These are phyloP conservation scores for Cyclotella sp. DNA, from an alignment of 108 stramenopile species.

Conservation along the genomic window DNA sequence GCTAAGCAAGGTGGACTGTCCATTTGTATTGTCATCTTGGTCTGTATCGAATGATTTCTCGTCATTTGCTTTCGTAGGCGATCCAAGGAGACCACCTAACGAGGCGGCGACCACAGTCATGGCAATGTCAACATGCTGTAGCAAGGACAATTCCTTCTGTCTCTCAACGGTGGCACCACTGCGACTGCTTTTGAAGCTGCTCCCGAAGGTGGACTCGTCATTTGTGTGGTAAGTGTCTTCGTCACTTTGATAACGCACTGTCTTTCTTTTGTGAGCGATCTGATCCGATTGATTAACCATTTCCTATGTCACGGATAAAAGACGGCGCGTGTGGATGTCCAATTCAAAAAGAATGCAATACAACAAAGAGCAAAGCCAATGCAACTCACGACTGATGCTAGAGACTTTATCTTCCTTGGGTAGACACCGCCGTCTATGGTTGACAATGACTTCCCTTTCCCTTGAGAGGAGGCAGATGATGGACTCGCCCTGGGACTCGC, in stretches of 20 bases:
- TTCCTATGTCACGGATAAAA: neutral
- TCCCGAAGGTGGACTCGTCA: conserved; percentile 40
- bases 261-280: conserved; percentile 15
- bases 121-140: conserved; percentile 45
- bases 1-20: conserved; percentile 20
- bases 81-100: conserved; percentile 32
- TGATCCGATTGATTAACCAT: neutral
- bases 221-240: conserved; percentile 31
- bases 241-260: conserved; percentile 7
- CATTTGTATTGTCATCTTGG: conserved; percentile 31
- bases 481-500: conserved; percentile 3
- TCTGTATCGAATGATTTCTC: conserved; percentile 20
- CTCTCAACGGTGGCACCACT: neutral
- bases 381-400: neutral
- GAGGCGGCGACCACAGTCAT: conserved; percentile 33
- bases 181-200: conserved; percentile 35
- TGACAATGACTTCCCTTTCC: neutral
- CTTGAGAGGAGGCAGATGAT: neutral
- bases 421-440: neutral
- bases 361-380: neutral
- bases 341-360: neutral
- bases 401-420: neutral
- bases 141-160: conserved; percentile 9
- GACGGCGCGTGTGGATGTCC: neutral
- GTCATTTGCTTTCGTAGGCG: conserved; percentile 2